Evolutionary conservation across 179 eudicot species (phyloP).

Genomic region (Sideroxylon spinosum): DNA sequence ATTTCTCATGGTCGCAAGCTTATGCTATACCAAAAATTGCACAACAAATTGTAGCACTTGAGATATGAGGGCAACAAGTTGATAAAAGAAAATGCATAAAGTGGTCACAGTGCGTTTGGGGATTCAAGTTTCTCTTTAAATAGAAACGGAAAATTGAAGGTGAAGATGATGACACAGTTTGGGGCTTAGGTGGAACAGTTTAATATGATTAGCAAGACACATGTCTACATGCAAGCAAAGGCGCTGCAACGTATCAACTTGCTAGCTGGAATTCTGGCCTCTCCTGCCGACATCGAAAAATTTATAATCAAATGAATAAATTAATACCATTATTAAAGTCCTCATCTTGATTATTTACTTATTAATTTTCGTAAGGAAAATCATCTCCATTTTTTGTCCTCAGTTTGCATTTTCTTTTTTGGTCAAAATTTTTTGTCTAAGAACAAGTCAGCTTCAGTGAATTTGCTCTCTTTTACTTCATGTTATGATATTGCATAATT

Average conservation of each 20-base stretch:
- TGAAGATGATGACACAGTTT: slow-evolving; percentile 18
- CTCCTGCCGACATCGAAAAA: slow-evolving; percentile 21
- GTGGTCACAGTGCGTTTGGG: slow-evolving; percentile 4
- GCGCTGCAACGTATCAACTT: slow-evolving; percentile 21
- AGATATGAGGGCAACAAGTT: neutral
- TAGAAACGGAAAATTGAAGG: slow-evolving; percentile 13
- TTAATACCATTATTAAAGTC: slow-evolving; percentile 8
- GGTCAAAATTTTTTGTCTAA: neutral
- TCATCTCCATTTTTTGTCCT: slow-evolving; percentile 1
- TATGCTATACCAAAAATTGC: neutral
- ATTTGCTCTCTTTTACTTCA: neutral
- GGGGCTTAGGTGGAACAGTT: slow-evolving; percentile 27
- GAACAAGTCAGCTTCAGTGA: neutral
- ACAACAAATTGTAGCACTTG: neutral
- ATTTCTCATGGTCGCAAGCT: slow-evolving; percentile 33
- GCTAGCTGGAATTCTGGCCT: slow-evolving; percentile 35
- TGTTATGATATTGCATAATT: no score
- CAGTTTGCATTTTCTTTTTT: neutral
- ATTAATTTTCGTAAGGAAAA: neutral
- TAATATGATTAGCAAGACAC: slow-evolving; percentile 23
- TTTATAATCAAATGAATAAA: neutral
- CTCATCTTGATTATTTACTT: slow-evolving; percentile 5
- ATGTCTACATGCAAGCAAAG: slow-evolving; percentile 31
- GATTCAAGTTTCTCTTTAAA: slow-evolving; percentile 24
- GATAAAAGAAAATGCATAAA: slow-evolving; percentile 11